A percentile compares a stretch with the other conserved stretches of the same genome.
phyloP scores from a whole-genome alignment of 129 eudicot genomes.

The Sambucus nigra region DNA sequence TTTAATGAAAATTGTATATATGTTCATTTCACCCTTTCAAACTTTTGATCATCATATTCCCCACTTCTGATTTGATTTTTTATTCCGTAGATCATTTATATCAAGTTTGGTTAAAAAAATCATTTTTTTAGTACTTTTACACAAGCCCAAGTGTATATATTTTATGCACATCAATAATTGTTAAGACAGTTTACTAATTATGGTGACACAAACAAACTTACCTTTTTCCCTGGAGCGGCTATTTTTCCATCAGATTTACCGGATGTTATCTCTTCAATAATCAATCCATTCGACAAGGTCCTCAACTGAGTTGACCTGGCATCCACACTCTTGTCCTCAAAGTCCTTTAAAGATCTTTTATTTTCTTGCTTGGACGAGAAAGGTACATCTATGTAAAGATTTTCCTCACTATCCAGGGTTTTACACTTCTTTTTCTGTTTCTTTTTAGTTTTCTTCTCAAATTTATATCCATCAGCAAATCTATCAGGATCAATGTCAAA shows the following conservation, averaged over 20 bases:
- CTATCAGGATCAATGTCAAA: conserved; percentile 21
- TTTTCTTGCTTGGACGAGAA: conserved; percentile 18
- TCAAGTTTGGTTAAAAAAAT: no score
- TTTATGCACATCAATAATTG: no score
- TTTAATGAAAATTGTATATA: no score
- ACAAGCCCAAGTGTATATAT: no score
- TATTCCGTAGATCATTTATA: no score
- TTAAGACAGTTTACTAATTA: no score
- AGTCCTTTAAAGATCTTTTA: conserved; percentile 11
- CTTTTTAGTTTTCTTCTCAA: conserved; percentile 41
- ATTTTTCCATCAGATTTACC: conserved; percentile 63
- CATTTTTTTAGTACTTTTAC: no score
- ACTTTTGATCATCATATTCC: no score
- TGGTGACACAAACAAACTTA: conserved; percentile 14
- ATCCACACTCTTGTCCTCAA: conserved; percentile 17
- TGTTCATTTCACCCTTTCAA: no score
- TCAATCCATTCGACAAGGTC: conserved; percentile 64
- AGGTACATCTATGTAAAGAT: conserved; percentile 8
- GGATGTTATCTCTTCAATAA: conserved; percentile 47
- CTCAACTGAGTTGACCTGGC: conserved; percentile 19
- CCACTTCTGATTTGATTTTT: no score
- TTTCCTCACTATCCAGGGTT: conserved; percentile 26
- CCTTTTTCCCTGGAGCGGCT: conserved; percentile 76
- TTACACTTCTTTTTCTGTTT: conserved; percentile 44
- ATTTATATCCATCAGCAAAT: no score